Evolutionary conservation across 768 basidiomycete species (phyloP).

Genomic region (Coprinopsis sp.): DNA sequence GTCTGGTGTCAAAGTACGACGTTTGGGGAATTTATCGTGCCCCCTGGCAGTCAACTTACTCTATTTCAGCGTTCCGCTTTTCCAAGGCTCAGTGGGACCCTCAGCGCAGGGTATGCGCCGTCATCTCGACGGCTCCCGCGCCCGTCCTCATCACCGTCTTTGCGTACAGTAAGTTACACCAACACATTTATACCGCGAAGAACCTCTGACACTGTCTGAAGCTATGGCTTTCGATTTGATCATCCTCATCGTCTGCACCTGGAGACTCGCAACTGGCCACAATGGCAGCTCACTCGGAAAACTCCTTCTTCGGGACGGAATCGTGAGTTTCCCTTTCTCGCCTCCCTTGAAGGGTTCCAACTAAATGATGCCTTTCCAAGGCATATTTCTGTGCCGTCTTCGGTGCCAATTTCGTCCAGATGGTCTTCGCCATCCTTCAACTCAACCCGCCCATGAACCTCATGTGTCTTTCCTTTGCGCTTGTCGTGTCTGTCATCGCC

Average conservation of each 20-base stretch:
- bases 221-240: conserved; percentile 32
- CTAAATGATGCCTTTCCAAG: too few species aligned
- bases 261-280: conserved; percentile 18
- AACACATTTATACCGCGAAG: too few species aligned
- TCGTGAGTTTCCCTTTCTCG: conserved; percentile 16
- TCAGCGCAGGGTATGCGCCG: conserved; percentile 24
- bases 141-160: conserved; percentile 26
- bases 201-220: conserved; percentile 6
- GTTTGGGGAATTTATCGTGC: background rate
- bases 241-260: conserved; percentile 26
- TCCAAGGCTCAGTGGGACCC: conserved; percentile 27
- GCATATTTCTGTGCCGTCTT: conserved; percentile 30
- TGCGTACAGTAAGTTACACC: conserved; percentile 27
- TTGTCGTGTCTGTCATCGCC: conserved; percentile 33
- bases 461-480: conserved; percentile 28
- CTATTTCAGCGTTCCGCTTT: conserved; percentile 31
- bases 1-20: conserved; percentile 29
- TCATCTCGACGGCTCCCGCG: conserved; percentile 27
- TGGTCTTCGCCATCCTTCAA: conserved; percentile 25
- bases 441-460: conserved; percentile 34
- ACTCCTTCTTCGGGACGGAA: conserved; percentile 28
- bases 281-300: conserved; percentile 23
- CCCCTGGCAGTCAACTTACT: too few species aligned
- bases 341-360: background rate
- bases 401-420: conserved; percentile 30